Conservation (phyloP, 306 rosid species). For the Quercus robur region DNA sequence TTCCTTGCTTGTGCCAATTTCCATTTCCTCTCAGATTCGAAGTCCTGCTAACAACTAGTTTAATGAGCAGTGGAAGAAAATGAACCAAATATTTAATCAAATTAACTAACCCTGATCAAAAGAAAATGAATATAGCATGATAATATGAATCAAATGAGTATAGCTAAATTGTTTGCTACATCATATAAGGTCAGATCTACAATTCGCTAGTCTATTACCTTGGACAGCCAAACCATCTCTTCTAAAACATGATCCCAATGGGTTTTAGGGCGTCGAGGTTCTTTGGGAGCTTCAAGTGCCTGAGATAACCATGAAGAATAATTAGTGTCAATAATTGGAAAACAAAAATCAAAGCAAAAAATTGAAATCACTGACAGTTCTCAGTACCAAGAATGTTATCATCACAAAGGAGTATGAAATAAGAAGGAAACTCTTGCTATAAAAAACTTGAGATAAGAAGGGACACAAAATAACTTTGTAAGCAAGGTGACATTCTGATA, state of each 20-base stretch:
- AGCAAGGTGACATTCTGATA: background rate
- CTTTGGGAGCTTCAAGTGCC: conserved; percentile 90
- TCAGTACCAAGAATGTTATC: background rate
- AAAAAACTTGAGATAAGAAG: background rate
- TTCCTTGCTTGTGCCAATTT: conserved; percentile 89
- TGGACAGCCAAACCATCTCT: conserved; percentile 97
- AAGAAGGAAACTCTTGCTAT: background rate
- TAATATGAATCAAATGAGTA: background rate
- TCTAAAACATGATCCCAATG: conserved; percentile 99
- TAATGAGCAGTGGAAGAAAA: conserved; percentile 19
- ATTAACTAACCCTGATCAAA: background rate
- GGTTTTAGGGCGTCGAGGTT: conserved; percentile 81
- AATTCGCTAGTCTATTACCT: conserved; percentile 46
- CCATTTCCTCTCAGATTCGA: conserved; percentile 98
- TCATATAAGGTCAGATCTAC: conserved; percentile 9
- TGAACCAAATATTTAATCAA: background rate
- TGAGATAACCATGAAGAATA: conserved; percentile 28
- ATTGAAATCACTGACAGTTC: conserved; percentile 6
- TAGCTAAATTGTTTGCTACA: background rate
- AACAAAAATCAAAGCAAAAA: conserved; percentile 17
- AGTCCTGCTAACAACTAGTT: conserved; percentile 60
- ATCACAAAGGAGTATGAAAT: background rate
- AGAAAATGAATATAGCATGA: background rate
- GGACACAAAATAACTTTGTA: background rate
- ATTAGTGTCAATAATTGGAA: conserved; percentile 20